A percentile compares a stretch with the other conserved stretches of the same genome.
Conservation (phyloP, 345 rosid genomes). For the Reutealis trisperma region DNA sequence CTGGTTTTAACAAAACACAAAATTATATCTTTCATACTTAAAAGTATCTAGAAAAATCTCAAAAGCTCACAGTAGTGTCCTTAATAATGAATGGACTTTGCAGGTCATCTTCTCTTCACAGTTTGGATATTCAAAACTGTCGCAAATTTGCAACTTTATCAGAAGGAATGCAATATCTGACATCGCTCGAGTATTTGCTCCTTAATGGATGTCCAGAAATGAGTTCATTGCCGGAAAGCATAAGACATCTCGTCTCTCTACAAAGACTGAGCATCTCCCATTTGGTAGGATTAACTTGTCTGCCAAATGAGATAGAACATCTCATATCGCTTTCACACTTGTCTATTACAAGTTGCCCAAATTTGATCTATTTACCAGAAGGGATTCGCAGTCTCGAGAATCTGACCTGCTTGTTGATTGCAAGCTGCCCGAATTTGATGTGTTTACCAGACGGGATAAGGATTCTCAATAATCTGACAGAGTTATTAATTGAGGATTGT, state of each 20-base stretch:
- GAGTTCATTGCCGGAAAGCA: not conserved
- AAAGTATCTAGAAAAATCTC: no score
- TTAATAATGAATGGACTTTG: not conserved
- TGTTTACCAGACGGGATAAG: not conserved
- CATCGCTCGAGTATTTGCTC: not conserved
- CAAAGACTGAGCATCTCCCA: not conserved
- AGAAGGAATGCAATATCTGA: not conserved
- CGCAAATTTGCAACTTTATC: not conserved
- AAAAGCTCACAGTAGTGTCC: not conserved
- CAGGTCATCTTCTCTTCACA: not conserved
- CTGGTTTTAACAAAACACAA: no score
- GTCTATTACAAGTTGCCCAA: not conserved
- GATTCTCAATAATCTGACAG: not conserved
- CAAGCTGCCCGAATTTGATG: no score
- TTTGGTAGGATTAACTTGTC: not conserved
- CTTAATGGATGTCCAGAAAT: not conserved
- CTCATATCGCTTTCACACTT: not conserved
- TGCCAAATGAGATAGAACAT: constrained; percentile 9
- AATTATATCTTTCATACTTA: no score
- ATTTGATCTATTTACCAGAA: constrained; percentile 2
- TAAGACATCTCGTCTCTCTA: constrained; percentile 2
- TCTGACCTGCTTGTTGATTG: not conserved
- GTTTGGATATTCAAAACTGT: not conserved
- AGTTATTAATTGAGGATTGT: not conserved
- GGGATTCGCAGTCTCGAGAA: not conserved